Evolutionary conservation across 1,284 basidiomycete species (phyloP), one percentile per base, ranked within the genome.

Genomic region (Abortiporus biennis): DNA sequence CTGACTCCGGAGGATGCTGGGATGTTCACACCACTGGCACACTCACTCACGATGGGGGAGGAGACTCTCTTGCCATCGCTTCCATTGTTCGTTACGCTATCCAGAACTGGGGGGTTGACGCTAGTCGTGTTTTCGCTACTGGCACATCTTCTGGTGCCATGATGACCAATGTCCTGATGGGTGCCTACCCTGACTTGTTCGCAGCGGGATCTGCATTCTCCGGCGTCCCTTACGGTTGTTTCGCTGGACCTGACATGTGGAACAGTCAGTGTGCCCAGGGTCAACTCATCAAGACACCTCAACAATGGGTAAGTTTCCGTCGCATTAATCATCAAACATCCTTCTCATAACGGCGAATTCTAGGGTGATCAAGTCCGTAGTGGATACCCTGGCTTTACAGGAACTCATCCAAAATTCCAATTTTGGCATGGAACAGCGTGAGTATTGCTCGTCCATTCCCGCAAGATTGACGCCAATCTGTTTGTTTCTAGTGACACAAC

Each of bases 151-250:
- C 74, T 6, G 76, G 76, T 40, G 76, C 74, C 5, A 78, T 79
- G 76, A 78, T 78, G 76, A 76, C 75, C 39, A 73, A 70, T 52
- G 75, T 78, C 19, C 62, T 76, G 15, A 57, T 60, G 36, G 75
- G 72, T 30, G 68, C 72, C 6, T 79, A 79, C 57, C 76, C 76
- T 4, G 71, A 78, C 42, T 50, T 79, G 38, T 74, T 75, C 62
- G 51, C 57, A 33, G 76, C 72, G 4, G 74, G 69, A 13, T 54
- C 67, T 20, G 68, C 64, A 13, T 72, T 67, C 58, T 70, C 72
- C 24, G 75, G 76, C 40, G 76, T 78, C 16, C 66, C 76, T 2
- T 75, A 67, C 46, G 74, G 65, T 12, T 79, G 76, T 62, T 79
- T 78, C 54, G 66, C 61, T 22, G 69, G 68, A 13, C 59, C 46